Evolutionary conservation across 257 asterid genomes (phyloP).

Genomic region (Scutellaria baicalensis): DNA sequence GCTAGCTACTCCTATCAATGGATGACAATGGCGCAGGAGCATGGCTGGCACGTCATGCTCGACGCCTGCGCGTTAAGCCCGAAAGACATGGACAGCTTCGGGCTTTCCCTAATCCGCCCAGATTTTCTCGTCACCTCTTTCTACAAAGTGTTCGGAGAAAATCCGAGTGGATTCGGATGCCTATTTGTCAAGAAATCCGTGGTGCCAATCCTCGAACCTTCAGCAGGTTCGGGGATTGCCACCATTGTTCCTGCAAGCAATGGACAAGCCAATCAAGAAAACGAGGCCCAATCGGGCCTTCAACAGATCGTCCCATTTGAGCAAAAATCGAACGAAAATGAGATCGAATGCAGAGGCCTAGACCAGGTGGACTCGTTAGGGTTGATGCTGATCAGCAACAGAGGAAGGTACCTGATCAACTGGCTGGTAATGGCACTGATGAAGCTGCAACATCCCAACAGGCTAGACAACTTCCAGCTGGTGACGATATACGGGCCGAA

Average conservation of each 20-base stretch:
- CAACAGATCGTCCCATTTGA: no score
- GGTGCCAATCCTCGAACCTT: constrained; percentile 45
- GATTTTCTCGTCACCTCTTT: constrained; percentile 83
- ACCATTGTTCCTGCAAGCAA: constrained; percentile 43
- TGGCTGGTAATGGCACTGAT: constrained; percentile 69
- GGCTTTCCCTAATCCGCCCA: constrained; percentile 70
- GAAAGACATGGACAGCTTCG: constrained; percentile 83
- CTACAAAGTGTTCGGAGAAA: constrained; percentile 80
- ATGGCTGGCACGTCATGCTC: constrained; percentile 91
- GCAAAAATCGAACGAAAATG: not conserved
- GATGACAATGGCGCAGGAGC: constrained; percentile 79
- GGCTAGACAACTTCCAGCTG: constrained; percentile 52
- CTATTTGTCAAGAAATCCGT: constrained; percentile 63
- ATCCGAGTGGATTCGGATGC: constrained; percentile 97
- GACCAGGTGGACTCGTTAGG: constrained; percentile 85
- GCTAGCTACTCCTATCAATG: constrained; percentile 80
- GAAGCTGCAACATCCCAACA: constrained; percentile 85
- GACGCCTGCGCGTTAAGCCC: constrained; percentile 91
- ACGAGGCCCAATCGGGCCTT: not conserved
- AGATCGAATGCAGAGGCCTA: constrained; percentile 53
- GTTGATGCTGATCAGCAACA: constrained; percentile 39
- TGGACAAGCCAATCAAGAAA: not conserved
- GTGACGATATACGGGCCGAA: constrained; percentile 84
- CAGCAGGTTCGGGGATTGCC: constrained; percentile 52
- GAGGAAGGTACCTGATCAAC: constrained; percentile 75